Percentiles rank a stretch among this genome's conserved stretches.
Conservation (phyloP, 768 basidiomycete species). For the Calocera cornea region DNA sequence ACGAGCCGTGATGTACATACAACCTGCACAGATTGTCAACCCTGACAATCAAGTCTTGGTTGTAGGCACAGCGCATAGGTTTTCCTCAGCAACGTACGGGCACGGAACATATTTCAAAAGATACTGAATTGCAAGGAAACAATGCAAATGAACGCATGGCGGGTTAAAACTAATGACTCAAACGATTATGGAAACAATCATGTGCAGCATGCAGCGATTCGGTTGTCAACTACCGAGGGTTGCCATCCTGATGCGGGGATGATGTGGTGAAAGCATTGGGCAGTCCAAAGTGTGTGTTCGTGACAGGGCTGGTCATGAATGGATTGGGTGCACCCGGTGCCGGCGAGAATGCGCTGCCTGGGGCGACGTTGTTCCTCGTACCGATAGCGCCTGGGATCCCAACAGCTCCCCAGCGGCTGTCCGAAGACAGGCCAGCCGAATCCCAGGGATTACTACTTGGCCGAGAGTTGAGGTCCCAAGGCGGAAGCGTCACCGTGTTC, state of each 20-base stretch:
- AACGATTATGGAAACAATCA: conserved; percentile 2
- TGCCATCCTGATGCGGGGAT: not conserved
- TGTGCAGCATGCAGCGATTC: not conserved
- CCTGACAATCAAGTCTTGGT: too few relatives aligned
- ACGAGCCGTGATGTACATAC: too few relatives aligned
- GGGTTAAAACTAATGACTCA: not conserved
- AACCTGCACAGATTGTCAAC: too few relatives aligned
- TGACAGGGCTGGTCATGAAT: conserved; percentile 4
- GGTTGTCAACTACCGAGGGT: not conserved
- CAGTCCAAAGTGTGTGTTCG: not conserved
- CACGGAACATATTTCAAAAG: too few relatives aligned
- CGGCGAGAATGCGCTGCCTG: not conserved
- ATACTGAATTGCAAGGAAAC: not conserved
- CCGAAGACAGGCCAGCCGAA: not conserved
- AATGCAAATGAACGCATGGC: not conserved
- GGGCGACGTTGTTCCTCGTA: not conserved
- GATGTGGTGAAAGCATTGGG: not conserved
- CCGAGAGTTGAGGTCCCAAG: not conserved
- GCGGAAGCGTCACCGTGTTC: not conserved
- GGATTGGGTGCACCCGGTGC: not conserved
- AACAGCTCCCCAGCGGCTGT: not conserved
- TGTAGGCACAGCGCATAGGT: too few relatives aligned
- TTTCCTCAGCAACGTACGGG: too few relatives aligned
- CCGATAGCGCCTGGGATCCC: not conserved
- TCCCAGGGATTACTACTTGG: not conserved